Percentiles rank a stretch among this genome's conserved stretches.
phyloP scores from a whole-genome alignment of 768 basidiomycete species.

The Suillus cothurnatus region DNA sequence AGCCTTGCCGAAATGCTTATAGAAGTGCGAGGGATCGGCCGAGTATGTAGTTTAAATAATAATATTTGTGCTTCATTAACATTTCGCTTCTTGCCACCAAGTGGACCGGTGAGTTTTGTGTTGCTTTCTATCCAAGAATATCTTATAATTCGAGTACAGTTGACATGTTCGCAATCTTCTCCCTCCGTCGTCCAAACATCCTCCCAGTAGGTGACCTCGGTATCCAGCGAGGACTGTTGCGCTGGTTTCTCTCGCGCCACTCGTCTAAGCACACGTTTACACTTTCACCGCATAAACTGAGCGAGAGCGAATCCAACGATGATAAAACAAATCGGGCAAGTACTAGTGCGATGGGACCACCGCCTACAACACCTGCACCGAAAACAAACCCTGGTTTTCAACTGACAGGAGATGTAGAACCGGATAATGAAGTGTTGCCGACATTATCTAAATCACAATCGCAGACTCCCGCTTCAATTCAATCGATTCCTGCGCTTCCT shows the following conservation, averaged over 20 bases:
- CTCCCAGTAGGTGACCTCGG: constrained; percentile 82
- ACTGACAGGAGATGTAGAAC: constrained; percentile 5
- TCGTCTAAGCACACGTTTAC: constrained; percentile 49
- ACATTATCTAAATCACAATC: constrained; percentile 20
- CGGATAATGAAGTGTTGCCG: constrained; percentile 36
- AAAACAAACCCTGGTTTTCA: neutral
- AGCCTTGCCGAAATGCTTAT: constrained; percentile 75
- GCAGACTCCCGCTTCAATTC: neutral
- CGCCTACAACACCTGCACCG: constrained; percentile 6
- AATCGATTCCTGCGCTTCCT: constrained; percentile 44
- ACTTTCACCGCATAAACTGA: constrained; percentile 54
- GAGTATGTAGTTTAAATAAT: constrained; percentile 41
- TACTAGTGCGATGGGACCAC: constrained; percentile 1
- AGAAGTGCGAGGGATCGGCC: constrained; percentile 79
- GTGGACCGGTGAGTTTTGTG: constrained; percentile 60
- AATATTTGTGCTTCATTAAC: constrained; percentile 3
- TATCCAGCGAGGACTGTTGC: constrained; percentile 71
- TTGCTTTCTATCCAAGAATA: constrained; percentile 5
- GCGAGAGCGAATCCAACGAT: constrained; percentile 14
- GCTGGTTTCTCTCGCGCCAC: constrained; percentile 70
- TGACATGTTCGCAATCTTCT: constrained; percentile 95
- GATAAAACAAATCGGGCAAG: neutral
- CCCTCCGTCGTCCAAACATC: constrained; percentile 80
- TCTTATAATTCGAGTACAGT: constrained; percentile 42
- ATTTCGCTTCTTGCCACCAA: constrained; percentile 24